phyloP scores from a whole-genome alignment of 192 early-diverging fungal species.

The Chytriomyces hyalinus region DNA sequence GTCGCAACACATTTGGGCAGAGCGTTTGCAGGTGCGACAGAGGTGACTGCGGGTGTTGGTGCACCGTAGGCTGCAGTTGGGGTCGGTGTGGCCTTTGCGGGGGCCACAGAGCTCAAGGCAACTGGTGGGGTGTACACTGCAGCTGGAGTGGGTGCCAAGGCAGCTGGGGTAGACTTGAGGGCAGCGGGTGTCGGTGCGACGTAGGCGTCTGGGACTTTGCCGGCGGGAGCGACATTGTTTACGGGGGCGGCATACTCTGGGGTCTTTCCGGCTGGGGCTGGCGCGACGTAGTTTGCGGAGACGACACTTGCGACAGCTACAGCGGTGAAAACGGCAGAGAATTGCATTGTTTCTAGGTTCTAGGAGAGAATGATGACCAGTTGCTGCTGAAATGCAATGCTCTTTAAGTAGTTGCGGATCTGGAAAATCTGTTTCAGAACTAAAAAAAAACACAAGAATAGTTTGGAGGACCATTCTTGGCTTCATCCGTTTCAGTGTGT shows the following conservation, averaged over 20 bases:
- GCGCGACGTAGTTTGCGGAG: background rate
- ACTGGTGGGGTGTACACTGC: constrained; percentile 13
- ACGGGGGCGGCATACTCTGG: background rate
- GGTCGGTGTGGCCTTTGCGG: background rate
- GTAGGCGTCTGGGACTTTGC: background rate
- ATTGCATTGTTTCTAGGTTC: too few relatives aligned
- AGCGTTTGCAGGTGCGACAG: background rate
- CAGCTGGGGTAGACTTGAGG: background rate
- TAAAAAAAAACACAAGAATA: too few relatives aligned
- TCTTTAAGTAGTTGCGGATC: background rate
- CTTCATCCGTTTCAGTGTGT: too few relatives aligned
- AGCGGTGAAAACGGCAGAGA: background rate
- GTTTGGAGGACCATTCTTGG: too few relatives aligned
- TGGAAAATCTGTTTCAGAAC: too few relatives aligned
- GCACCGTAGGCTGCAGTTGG: background rate
- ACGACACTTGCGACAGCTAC: background rate
- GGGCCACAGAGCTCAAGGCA: background rate
- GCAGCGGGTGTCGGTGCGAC: background rate
- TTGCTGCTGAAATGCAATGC: background rate
- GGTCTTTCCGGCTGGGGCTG: background rate
- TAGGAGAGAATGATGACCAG: too few relatives aligned
- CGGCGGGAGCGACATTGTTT: background rate
- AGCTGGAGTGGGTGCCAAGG: background rate
- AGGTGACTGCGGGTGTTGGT: too few relatives aligned
- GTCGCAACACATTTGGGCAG: too few relatives aligned